phyloP scores from a whole-genome alignment of 2,329 filamentous ascomycete genomes.

The Botrytis fragariae region DNA sequence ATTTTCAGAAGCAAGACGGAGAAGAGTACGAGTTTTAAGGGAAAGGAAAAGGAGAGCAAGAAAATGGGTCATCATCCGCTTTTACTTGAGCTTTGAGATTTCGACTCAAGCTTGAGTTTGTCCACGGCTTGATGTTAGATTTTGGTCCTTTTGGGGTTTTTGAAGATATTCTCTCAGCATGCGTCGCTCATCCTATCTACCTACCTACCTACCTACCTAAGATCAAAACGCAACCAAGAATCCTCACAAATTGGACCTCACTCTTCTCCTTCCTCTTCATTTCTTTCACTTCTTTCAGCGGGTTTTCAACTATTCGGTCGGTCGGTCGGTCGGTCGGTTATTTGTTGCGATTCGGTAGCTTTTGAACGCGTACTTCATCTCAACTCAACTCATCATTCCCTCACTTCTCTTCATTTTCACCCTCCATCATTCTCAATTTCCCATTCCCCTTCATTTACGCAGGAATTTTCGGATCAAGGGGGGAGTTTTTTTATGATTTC shows the following conservation, averaged over 20 bases:
- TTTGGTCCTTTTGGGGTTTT: background rate
- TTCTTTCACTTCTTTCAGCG: background rate
- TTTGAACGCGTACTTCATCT: background rate
- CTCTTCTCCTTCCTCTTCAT: background rate
- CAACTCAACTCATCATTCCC: background rate
- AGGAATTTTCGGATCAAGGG: background rate
- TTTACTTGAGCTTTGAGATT: background rate
- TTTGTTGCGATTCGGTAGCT: background rate
- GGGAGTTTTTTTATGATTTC: background rate
- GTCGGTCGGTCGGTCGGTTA: background rate
- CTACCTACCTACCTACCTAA: background rate
- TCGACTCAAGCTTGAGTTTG: background rate
- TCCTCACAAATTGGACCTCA: background rate
- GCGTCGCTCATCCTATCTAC: background rate
- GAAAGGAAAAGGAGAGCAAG: constrained; percentile 16
- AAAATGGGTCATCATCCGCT: constrained; percentile 20
- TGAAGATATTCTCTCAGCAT: background rate
- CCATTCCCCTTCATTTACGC: too few species aligned
- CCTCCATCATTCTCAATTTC: too few species aligned
- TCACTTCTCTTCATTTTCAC: background rate
- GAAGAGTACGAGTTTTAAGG: constrained; percentile 5
- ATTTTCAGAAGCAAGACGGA: constrained; percentile 14
- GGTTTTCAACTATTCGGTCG: too few species aligned
- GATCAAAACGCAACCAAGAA: background rate
- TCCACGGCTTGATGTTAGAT: background rate